These are phyloP conservation scores for Xylaria sp. DNA, from an alignment of 2,329 filamentous ascomycete genomes.

Conservation along the genomic window DNA sequence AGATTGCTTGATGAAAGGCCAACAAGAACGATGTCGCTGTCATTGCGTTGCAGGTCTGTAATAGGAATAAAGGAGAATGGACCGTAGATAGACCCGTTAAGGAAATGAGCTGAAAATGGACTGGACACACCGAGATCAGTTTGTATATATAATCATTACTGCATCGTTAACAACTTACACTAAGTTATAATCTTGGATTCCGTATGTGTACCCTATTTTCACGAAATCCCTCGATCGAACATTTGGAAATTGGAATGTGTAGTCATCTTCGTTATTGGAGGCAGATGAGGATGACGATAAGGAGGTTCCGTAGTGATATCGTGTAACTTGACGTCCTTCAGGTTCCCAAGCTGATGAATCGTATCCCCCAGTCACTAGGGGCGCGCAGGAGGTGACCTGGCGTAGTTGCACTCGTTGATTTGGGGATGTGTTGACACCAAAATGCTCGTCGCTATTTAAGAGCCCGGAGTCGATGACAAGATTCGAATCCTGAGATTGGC, in stretches of 20 bases:
- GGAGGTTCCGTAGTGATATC: neutral
- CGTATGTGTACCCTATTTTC: neutral
- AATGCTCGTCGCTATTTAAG: neutral
- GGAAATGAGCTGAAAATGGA: neutral
- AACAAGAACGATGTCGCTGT: neutral
- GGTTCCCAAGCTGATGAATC: neutral
- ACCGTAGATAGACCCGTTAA: slow-evolving; percentile 2
- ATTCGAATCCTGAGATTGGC: neutral
- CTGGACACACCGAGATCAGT: neutral
- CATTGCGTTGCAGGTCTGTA: neutral
- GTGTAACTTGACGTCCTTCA: neutral
- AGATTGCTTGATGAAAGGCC: slow-evolving; percentile 3
- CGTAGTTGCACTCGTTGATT: neutral
- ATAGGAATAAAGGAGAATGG: neutral
- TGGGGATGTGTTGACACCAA: neutral
- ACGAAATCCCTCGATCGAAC: neutral
- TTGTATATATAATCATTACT: slow-evolving; percentile 1
- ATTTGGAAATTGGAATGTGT: neutral
- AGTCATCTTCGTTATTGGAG: neutral
- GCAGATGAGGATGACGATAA: neutral
- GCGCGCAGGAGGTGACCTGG: neutral
- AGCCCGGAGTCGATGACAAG: neutral
- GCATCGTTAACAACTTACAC: neutral
- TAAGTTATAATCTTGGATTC: neutral
- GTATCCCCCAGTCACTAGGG: neutral